A percentile compares a stretch with the other conserved stretches of the same genome.
These are phyloP conservation scores for Anisodus acutangulus DNA, from an alignment of 257 asterid genomes.

Conservation along the genomic window DNA sequence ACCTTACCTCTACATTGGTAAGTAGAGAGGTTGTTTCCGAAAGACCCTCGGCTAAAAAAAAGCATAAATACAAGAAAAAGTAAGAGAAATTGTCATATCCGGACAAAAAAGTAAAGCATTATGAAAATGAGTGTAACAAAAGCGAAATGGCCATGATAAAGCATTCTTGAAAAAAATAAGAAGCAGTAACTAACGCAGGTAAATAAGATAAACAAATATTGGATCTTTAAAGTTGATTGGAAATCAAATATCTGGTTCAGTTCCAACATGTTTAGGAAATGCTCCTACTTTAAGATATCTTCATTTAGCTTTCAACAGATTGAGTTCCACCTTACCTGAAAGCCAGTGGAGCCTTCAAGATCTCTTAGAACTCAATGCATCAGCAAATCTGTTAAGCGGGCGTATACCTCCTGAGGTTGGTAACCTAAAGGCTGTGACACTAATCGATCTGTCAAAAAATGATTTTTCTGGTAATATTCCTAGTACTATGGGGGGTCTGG, in stretches of 20 bases:
- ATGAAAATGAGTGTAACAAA: too few species aligned
- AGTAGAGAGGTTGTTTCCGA: too few species aligned
- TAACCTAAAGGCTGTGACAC: background rate
- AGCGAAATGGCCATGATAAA: too few species aligned
- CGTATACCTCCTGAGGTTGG: constrained; percentile 24
- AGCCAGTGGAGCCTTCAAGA: constrained; percentile 24
- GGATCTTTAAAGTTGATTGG: background rate
- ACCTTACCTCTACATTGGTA: too few species aligned
- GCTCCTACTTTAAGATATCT: constrained; percentile 21
- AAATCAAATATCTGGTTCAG: constrained; percentile 25
- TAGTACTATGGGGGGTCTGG: background rate
- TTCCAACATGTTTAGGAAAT: constrained; percentile 33
- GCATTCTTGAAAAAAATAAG: too few species aligned
- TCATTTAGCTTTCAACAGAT: constrained; percentile 23
- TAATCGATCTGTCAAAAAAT: constrained; percentile 26
- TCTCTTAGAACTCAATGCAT: background rate
- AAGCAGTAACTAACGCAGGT: too few species aligned
- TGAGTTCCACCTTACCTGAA: constrained; percentile 27
- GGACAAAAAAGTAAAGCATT: too few species aligned
- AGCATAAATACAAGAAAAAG: too few species aligned
- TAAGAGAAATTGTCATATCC: too few species aligned
- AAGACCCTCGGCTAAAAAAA: too few species aligned
- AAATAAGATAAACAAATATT: background rate
- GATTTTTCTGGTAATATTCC: constrained; percentile 7
- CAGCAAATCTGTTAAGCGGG: constrained; percentile 20